Evolutionary conservation across 148 eudicot species (phyloP).

Genomic region (Amaranthus cruentus): DNA sequence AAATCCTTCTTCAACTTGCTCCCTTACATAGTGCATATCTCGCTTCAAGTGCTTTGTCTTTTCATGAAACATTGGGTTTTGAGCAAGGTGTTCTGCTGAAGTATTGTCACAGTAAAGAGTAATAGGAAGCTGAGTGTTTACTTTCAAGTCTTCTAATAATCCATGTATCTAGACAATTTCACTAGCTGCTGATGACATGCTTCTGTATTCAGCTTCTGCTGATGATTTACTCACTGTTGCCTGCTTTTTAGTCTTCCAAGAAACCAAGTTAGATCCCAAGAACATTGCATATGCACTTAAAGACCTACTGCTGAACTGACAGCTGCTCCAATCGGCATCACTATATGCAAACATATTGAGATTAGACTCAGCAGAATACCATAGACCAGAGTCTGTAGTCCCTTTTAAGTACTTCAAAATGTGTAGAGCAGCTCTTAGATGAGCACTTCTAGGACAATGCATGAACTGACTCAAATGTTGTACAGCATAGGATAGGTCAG

Average conservation of each 20-base stretch:
- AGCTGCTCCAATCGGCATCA: too few relatives aligned
- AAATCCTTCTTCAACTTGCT: not conserved
- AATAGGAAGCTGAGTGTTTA: not conserved
- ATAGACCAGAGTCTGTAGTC: too few relatives aligned
- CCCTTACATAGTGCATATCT: not conserved
- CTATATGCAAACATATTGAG: too few relatives aligned
- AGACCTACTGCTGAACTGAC: too few relatives aligned
- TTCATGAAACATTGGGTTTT: not conserved
- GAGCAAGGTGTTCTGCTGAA: not conserved
- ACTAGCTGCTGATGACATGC: not conserved
- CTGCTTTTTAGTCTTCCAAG: conserved; percentile 9
- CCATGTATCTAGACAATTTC: not conserved
- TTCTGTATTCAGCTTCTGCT: not conserved
- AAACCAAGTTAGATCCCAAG: not conserved
- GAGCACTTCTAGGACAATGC: too few relatives aligned
- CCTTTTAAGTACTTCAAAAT: too few relatives aligned
- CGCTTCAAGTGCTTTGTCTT: conserved; percentile 9
- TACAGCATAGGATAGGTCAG: too few relatives aligned
- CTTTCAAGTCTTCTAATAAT: not conserved
- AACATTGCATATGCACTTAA: too few relatives aligned
- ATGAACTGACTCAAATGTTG: too few relatives aligned
- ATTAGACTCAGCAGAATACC: too few relatives aligned
- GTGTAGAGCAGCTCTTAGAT: too few relatives aligned
- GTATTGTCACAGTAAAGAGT: not conserved
- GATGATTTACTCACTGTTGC: not conserved